Percentiles rank a stretch among this genome's conserved stretches.
These are phyloP conservation scores for Ceratocystis eucalypticola DNA, from an alignment of 2,329 filamentous ascomycete species.

Conservation along the genomic window DNA sequence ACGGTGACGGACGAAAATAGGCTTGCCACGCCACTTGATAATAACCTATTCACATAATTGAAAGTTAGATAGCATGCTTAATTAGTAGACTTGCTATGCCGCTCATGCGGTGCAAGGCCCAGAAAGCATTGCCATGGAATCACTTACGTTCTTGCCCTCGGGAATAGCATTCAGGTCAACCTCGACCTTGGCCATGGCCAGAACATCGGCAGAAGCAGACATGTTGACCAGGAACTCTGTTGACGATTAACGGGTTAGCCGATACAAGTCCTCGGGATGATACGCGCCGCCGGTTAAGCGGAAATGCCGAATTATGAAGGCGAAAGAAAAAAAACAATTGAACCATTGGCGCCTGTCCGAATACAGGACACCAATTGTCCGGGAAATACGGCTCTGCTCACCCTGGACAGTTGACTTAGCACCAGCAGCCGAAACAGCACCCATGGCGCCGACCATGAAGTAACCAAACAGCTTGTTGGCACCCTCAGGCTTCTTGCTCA, in stretches of 20 bases:
- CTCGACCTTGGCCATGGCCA: slow-evolving; percentile 99
- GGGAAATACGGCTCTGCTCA: slow-evolving; percentile 37
- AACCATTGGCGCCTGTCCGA: slow-evolving; percentile 4
- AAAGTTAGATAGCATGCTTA: background rate
- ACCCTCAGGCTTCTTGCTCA: slow-evolving; percentile 51
- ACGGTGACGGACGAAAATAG: slow-evolving; percentile 98
- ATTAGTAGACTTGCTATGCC: background rate
- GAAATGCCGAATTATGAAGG: background rate
- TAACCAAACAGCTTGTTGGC: slow-evolving; percentile 85
- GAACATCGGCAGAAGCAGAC: slow-evolving; percentile 94
- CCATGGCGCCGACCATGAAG: slow-evolving; percentile 97
- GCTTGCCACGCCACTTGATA: slow-evolving; percentile 99
- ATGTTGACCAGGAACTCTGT: slow-evolving; percentile 99
- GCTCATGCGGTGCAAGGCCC: no score
- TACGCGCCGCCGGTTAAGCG: background rate
- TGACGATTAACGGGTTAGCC: slow-evolving; percentile 17
- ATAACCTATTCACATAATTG: slow-evolving; percentile 54
- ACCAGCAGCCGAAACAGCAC: slow-evolving; percentile 78
- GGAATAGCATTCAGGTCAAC: slow-evolving; percentile 84
- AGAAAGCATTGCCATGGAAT: background rate
- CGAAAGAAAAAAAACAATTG: slow-evolving; percentile 20
- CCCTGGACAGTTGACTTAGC: slow-evolving; percentile 97
- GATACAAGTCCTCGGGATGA: slow-evolving; percentile 20
- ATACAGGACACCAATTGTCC: slow-evolving; percentile 9
- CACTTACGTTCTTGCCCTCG: slow-evolving; percentile 94